Percentiles rank a stretch among this genome's conserved stretches.
Evolutionary conservation across 2,329 filamentous ascomycete genomes (phyloP).

Genomic region (Aureobasidium musti): DNA sequence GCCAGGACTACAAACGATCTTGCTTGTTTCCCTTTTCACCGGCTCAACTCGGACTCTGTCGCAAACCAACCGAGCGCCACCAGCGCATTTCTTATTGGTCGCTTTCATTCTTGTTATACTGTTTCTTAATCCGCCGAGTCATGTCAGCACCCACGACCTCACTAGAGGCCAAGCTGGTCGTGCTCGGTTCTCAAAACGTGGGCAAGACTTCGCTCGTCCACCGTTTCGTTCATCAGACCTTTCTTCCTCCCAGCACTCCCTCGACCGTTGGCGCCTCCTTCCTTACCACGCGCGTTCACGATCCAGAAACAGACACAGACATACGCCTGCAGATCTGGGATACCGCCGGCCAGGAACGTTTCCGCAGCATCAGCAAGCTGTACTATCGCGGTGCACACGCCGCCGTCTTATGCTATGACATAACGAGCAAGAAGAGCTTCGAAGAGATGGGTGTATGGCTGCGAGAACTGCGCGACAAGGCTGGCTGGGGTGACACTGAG

Average conservation of each 20-base stretch:
- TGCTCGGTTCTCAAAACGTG: constrained; percentile 76
- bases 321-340: constrained; percentile 97
- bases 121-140: constrained; percentile 9
- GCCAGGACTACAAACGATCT: constrained; percentile 15
- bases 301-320: constrained; percentile 79
- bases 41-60: background rate
- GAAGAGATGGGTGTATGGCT: constrained; percentile 92
- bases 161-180: constrained; percentile 78
- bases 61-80: background rate
- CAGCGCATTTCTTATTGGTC: background rate
- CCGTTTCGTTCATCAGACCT: constrained; percentile 72
- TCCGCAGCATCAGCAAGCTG: constrained; percentile 88
- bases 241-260: constrained; percentile 58
- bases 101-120: constrained; percentile 7
- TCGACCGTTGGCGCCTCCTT: constrained; percentile 56
- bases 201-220: constrained; percentile 78
- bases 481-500: constrained; percentile 52
- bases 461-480: constrained; percentile 76
- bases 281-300: constrained; percentile 67
- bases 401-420: constrained; percentile 91
- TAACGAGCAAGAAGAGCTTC: constrained; percentile 83
- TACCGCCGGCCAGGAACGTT: constrained; percentile 92
- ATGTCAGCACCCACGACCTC: constrained; percentile 44
- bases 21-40: constrained; percentile 1
- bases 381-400: constrained; percentile 97